phyloP scores from a whole-genome alignment of 2,329 filamentous ascomycete genomes.

The Talaromyces sp. region DNA sequence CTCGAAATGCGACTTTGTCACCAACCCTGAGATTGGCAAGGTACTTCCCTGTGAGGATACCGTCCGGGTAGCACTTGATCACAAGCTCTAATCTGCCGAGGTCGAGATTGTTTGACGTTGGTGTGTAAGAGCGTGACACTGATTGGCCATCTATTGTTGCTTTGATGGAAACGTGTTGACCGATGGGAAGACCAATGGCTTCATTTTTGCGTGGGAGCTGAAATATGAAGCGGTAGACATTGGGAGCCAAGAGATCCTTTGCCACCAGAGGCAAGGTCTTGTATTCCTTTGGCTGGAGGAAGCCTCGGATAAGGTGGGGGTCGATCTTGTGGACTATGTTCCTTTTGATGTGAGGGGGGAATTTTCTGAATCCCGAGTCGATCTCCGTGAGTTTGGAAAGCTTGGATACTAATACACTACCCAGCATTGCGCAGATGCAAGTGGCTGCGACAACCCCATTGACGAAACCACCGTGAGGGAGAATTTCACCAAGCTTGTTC shows the following conservation, averaged over 20 bases:
- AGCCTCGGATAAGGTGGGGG: background rate
- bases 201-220: constrained; percentile 47
- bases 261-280: background rate
- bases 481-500: no score
- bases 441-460: background rate
- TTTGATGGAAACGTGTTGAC: constrained; percentile 56
- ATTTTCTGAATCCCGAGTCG: constrained; percentile 8
- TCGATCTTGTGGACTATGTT: background rate
- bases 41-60: constrained; percentile 32
- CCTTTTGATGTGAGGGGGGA: background rate
- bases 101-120: constrained; percentile 36
- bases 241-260: constrained; percentile 2
- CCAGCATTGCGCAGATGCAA: background rate
- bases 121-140: constrained; percentile 55
- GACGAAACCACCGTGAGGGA: no score
- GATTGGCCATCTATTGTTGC: constrained; percentile 46
- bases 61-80: constrained; percentile 37
- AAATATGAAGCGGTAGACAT: constrained; percentile 2
- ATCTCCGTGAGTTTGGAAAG: constrained; percentile 3
- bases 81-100: constrained; percentile 33
- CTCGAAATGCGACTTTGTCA: constrained; percentile 35
- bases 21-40: constrained; percentile 31
- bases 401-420: background rate
- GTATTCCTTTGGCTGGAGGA: constrained; percentile 7
- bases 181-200: constrained; percentile 53